Evolutionary conservation across 345 rosid species (phyloP).

Genomic region (Eucalyptus curtisii): DNA sequence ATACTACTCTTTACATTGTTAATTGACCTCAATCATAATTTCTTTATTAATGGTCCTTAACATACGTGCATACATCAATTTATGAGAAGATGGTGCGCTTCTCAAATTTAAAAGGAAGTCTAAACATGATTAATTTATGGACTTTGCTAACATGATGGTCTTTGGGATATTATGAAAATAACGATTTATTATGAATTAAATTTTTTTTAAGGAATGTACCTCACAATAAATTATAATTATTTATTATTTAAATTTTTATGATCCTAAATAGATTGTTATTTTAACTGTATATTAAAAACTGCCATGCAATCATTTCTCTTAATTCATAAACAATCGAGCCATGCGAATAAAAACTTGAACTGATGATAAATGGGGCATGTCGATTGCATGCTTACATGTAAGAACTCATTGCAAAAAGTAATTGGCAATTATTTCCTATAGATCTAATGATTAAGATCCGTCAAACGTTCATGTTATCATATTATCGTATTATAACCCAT

Average conservation of each 20-base stretch:
- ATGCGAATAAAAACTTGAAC: not conserved
- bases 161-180: no score
- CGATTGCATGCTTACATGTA: not conserved
- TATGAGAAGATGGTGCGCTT: not conserved
- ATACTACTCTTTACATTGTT: not conserved
- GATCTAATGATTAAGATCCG: not conserved
- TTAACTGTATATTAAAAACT: rapidly evolving
- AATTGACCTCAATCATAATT: not conserved
- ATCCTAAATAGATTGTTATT: rapidly evolving
- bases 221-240: no score
- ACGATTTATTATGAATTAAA: no score
- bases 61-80: not conserved
- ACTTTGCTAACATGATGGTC: no score
- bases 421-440: not conserved
- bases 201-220: rapidly evolving
- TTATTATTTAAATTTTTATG: no score
- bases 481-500: not conserved
- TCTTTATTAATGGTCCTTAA: not conserved
- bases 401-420: not conserved
- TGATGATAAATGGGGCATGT: not conserved
- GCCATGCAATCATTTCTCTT: rapidly evolving
- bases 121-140: not conserved
- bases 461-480: not conserved
- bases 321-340: not conserved
- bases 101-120: not conserved